Evolutionary conservation across 2,329 filamentous ascomycete species (phyloP).

Genomic region (Colletotrichum sp.): DNA sequence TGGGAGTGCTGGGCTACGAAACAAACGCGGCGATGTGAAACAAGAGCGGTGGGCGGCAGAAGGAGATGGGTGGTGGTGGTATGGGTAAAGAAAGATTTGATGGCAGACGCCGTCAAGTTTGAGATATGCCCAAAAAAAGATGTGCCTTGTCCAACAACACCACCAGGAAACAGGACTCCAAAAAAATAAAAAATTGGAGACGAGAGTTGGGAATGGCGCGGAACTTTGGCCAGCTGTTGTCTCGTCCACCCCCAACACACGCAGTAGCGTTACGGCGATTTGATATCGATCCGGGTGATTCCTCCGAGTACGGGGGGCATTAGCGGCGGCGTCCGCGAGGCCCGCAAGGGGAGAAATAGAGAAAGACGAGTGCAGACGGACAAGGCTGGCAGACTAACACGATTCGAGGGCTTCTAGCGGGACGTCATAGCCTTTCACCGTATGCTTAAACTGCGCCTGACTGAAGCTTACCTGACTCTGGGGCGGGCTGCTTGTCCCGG

Average conservation of each 20-base stretch:
- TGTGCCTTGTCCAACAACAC: not conserved
- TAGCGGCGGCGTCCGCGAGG: not conserved
- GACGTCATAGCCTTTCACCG: not conserved
- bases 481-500: not conserved
- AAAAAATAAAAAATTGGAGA: not conserved
- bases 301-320: not conserved
- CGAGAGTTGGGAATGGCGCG: not conserved
- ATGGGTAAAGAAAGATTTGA: constrained; percentile 7
- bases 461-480: not conserved
- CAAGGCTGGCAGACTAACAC: constrained; percentile 1
- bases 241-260: not conserved
- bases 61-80: not conserved
- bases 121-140: constrained; percentile 12
- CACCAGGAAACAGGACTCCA: not conserved
- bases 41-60: constrained; percentile 18
- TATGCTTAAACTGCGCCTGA: not conserved
- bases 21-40: constrained; percentile 22
- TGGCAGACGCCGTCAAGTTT: constrained; percentile 21
- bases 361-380: not conserved
- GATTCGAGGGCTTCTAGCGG: not conserved
- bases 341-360: not conserved
- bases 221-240: not conserved
- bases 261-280: not conserved
- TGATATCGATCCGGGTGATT: not conserved
- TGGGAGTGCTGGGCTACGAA: constrained; percentile 8